Percentiles rank a stretch among this genome's conserved stretches.
These are phyloP conservation scores for Acanthamoeba healyi DNA, from an alignment of 208 protist species.

Conservation along the genomic window DNA sequence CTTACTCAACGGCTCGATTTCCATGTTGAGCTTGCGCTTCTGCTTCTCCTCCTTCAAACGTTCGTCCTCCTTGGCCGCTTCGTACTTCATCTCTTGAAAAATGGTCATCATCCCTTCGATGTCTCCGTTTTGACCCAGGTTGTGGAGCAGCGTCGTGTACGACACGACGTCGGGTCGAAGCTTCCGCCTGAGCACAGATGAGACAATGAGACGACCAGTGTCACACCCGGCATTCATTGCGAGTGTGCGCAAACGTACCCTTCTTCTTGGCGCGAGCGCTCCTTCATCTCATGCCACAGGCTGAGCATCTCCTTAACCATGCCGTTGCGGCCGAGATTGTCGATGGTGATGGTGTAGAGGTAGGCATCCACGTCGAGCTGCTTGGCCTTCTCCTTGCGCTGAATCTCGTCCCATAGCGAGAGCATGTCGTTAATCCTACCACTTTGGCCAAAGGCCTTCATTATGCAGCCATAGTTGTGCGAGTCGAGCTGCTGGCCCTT, in stretches of 20 bases:
- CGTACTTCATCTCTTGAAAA: not conserved
- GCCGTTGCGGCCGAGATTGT: not conserved
- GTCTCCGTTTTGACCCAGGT: not conserved
- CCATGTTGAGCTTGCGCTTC: not conserved
- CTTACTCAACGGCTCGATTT: constrained; percentile 20
- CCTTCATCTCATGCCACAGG: constrained; percentile 5
- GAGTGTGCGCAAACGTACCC: not conserved
- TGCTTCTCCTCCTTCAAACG: constrained; percentile 10
- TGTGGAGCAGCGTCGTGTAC: constrained; percentile 7
- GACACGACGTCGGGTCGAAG: not conserved
- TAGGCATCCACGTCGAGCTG: constrained; percentile 9
- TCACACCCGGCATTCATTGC: not conserved
- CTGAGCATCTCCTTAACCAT: not conserved
- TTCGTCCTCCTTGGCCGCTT: not conserved
- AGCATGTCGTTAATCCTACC: not conserved
- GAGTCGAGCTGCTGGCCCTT: not conserved
- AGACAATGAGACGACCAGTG: not conserved
- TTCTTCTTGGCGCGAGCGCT: not conserved
- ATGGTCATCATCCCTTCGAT: not conserved
- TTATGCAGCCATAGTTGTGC: constrained; percentile 4
- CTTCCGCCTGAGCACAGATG: not conserved
- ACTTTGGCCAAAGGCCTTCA: not conserved
- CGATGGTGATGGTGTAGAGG: constrained; percentile 21
- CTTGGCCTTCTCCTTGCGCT: not conserved
- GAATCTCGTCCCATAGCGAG: not conserved